Base-by-base conservation (phyloP, 2,329 filamentous ascomycete genomes). In the Rhynchosporium agropyri region DNA sequence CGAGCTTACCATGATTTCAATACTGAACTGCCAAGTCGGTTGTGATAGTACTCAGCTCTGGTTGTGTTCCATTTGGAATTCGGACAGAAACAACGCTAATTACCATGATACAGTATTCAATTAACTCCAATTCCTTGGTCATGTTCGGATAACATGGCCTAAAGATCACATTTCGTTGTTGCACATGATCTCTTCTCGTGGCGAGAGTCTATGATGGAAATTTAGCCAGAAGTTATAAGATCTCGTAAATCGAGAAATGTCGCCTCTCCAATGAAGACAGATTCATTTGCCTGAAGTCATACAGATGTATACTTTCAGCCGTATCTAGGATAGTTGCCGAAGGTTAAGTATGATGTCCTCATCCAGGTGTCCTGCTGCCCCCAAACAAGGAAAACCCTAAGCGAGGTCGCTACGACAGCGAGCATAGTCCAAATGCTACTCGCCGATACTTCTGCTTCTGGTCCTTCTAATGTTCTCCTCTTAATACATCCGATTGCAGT, bases 141-240 rank as follows among this genome's bases (percentile, higher is more conserved):
- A 33, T 33, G 38, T 13, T 58, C 53, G 45, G 60, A 36, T 53
- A 38, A 2, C 6, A 57, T 5, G 26, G 61, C 57, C 51, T 63
- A 60, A 63, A 51, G 6, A 8, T 58, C 4, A 45, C 10, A 15
- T 36, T 48, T 29, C 46, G 60, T 57, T 29, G 4, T 46, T 31
- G 53, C 57, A 57, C 50, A 36, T 60, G 62, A 63, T 63, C n/a
- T 57, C 2, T 28, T 45, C 2, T 4, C n/a, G 26, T 36, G 28
- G 45, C 57, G 51, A 46, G 51, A 36, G 33, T 56, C 50, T 49
- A 48, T 13, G 20, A 31, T 20, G 28, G 5, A 6, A 54, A 15
- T 29, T 54, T 42, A 54, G 51, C 36, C 51, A 42, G 10, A 42
- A 28, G 5, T 28, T 42, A 8, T 5, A 13, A 54, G 40, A 57